A percentile compares a stretch with the other conserved stretches of the same genome.
These are phyloP conservation scores for Colletotrichum simmondsii DNA, from an alignment of 2,329 filamentous ascomycete species.

Conservation along the genomic window DNA sequence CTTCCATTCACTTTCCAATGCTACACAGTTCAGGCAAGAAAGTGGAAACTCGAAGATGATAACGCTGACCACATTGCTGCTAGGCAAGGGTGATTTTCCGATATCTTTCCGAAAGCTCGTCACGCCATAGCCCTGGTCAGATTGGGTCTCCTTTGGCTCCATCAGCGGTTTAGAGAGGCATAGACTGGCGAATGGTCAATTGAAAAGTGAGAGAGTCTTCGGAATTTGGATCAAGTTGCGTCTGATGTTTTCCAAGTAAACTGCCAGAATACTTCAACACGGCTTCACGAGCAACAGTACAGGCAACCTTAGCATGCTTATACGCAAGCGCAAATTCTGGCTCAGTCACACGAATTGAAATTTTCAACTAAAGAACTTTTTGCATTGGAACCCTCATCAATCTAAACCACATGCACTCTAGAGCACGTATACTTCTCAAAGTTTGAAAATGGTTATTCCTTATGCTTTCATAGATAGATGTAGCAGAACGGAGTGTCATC, in stretches of 20 bases:
- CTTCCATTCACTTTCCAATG: not conserved
- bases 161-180: not conserved
- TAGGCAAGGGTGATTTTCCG: not conserved
- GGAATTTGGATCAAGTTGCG: no score
- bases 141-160: not conserved
- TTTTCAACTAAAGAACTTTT: no score
- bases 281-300: not conserved
- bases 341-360: no score
- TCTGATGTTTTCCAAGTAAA: no score
- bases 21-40: not conserved
- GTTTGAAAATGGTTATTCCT: not conserved
- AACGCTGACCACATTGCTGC: not conserved
- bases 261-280: not conserved
- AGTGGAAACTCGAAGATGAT: conserved; percentile 13
- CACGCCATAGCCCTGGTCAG: conserved; percentile 21
- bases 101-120: conserved; percentile 14
- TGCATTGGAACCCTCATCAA: no score
- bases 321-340: no score
- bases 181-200: not conserved
- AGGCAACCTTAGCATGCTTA: no score
- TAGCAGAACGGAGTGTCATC: conserved; percentile 48
- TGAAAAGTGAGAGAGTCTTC: no score
- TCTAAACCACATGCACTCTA: no score
- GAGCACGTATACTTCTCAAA: no score
- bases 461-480: conserved; percentile 37